A percentile compares a stretch with the other conserved stretches of the same genome.
phyloP scores from a whole-genome alignment of 176 grass and related monocot species.

The Juncus inflexus region DNA sequence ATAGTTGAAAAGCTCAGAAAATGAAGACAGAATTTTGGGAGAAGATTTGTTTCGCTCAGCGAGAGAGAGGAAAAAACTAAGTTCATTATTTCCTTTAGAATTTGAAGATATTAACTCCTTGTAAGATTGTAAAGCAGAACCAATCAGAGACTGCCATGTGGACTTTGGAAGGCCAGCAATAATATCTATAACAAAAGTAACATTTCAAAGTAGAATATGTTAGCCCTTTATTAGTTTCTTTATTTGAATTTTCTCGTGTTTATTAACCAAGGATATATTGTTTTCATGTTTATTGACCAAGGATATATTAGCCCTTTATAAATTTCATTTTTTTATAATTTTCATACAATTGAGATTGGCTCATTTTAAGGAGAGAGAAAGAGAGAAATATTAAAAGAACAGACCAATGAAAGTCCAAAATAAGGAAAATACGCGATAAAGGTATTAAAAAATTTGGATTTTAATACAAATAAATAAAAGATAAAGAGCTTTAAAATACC shows the following conservation, averaged over 20 bases:
- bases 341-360: no score
- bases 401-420: no score
- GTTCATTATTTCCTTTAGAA: constrained; percentile 37
- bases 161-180: constrained; percentile 52
- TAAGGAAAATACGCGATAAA: not conserved
- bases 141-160: constrained; percentile 76
- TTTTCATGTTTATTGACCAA: no score
- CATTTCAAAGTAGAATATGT: not conserved
- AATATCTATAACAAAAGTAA: constrained; percentile 19
- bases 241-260: not conserved
- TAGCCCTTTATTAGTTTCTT: not conserved
- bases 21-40: constrained; percentile 59
- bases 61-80: constrained; percentile 50
- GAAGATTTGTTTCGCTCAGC: constrained; percentile 71
- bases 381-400: no score
- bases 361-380: no score
- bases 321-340: not conserved
- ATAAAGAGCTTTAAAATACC: constrained; percentile 37
- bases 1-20: constrained; percentile 72
- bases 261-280: no score
- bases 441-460: not conserved
- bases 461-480: no score
- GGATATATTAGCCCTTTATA: no score
- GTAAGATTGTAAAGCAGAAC: constrained; percentile 64
- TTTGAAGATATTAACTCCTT: constrained; percentile 38